Evolutionary conservation across 805 yeast species (phyloP).

Genomic region (Lachancea thermotolerans): DNA sequence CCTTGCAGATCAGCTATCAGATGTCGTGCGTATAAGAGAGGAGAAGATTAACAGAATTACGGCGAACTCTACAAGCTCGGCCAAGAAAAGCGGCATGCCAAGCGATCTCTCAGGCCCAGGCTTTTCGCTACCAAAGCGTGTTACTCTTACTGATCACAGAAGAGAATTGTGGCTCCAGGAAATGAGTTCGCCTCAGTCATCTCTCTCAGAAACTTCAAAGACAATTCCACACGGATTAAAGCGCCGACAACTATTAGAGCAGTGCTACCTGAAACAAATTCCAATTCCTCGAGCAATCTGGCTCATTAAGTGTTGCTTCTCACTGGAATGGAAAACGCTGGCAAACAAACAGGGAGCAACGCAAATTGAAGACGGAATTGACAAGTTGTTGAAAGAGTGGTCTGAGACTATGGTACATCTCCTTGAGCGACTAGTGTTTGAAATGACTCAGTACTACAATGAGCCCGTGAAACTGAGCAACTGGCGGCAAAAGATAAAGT

Average conservation of each 20-base stretch:
- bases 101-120: slow-evolving; percentile 28
- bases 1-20: slow-evolving; percentile 25
- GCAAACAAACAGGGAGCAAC: slow-evolving; percentile 13
- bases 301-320: slow-evolving; percentile 83
- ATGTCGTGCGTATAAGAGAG: slow-evolving; percentile 27
- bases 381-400: slow-evolving; percentile 80
- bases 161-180: slow-evolving; percentile 82
- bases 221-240: slow-evolving; percentile 89
- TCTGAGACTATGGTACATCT: slow-evolving; percentile 70
- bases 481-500: slow-evolving; percentile 49
- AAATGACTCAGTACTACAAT: slow-evolving; percentile 26
- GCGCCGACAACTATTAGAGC: slow-evolving; percentile 66
- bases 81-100: slow-evolving; percentile 1
- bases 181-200: slow-evolving; percentile 58
- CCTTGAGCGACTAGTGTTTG: slow-evolving; percentile 30
- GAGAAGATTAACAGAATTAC: slow-evolving; percentile 26
- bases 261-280: slow-evolving; percentile 55
- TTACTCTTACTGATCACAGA: slow-evolving; percentile 81
- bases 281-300: slow-evolving; percentile 83
- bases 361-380: slow-evolving; percentile 34
- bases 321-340: slow-evolving; percentile 49
- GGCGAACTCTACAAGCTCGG: slow-evolving; percentile 8
- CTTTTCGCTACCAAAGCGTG: slow-evolving; percentile 40
- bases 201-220: slow-evolving; percentile 61
- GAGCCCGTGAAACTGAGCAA: slow-evolving; percentile 23